Conservation (phyloP, 306 rosid species). For the Fragaria nilgerrensis region DNA sequence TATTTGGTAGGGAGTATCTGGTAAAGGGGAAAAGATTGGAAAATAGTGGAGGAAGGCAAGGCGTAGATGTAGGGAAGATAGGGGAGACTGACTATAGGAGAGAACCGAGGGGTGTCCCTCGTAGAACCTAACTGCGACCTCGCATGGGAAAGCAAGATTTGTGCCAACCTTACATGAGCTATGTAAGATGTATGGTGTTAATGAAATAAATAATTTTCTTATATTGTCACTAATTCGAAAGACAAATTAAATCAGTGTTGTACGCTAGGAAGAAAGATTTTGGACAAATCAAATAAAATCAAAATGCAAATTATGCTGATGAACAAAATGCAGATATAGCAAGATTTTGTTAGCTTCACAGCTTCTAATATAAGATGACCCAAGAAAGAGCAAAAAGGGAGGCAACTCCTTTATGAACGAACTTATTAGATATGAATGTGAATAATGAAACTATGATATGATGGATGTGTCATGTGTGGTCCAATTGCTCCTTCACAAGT, state of each 20-base stretch:
- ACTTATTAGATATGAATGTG: neutral
- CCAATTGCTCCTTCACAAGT: slow-evolving; percentile 13
- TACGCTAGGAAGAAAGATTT: too few relatives aligned
- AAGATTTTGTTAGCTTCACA: too few relatives aligned
- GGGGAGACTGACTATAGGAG: neutral
- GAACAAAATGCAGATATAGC: too few relatives aligned
- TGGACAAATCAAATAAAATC: too few relatives aligned
- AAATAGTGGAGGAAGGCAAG: slow-evolving; percentile 20
- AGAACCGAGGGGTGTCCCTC: slow-evolving; percentile 25
- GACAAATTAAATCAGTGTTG: too few relatives aligned
- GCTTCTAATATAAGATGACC: too few relatives aligned
- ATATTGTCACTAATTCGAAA: too few relatives aligned
- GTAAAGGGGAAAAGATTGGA: slow-evolving; percentile 13
- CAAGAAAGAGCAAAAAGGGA: neutral
- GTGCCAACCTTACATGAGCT: neutral
- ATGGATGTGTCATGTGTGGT: slow-evolving; percentile 17
- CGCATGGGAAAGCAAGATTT: slow-evolving; percentile 19
- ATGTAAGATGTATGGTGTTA: neutral
- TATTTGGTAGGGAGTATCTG: slow-evolving; percentile 14
- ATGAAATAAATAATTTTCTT: too few relatives aligned
- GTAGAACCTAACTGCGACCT: slow-evolving; percentile 6
- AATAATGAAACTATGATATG: neutral
- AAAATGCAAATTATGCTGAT: too few relatives aligned
- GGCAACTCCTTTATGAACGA: neutral
- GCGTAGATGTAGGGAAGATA: slow-evolving; percentile 36